A percentile compares a stretch with the other conserved stretches of the same genome.
phyloP scores from a whole-genome alignment of 108 stramenopile species.

The Nitzschia palea region DNA sequence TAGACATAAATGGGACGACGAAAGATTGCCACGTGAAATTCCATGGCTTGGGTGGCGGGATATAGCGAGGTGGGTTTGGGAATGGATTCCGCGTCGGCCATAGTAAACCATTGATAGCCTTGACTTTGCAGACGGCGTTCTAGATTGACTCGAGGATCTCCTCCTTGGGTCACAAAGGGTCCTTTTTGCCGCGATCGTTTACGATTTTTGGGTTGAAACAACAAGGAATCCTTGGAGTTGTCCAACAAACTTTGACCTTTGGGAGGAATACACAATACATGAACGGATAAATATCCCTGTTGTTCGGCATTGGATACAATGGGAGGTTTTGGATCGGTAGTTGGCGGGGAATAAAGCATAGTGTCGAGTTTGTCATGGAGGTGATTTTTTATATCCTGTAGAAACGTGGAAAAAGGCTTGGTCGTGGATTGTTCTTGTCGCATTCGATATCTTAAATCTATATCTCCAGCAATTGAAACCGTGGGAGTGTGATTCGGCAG shows the following conservation, averaged over 20 bases:
- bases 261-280: conserved; percentile 49
- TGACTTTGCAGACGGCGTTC: conserved; percentile 38
- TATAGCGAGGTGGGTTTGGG: no score
- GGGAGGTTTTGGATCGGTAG: background rate
- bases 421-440: background rate
- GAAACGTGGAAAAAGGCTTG: conserved; percentile 17
- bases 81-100: conserved; percentile 13
- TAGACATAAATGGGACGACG: conserved; percentile 63
- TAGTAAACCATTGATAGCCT: conserved; percentile 23
- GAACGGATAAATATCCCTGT: conserved; percentile 59
- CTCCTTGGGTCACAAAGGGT: conserved; percentile 57
- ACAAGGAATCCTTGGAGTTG: background rate
- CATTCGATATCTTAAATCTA: conserved; percentile 25
- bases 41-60: background rate
- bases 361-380: conserved; percentile 15
- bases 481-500: conserved; percentile 14
- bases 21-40: conserved; percentile 55
- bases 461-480: conserved; percentile 39
- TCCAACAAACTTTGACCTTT: background rate
- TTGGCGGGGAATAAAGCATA: background rate
- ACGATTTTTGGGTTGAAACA: conserved; percentile 10
- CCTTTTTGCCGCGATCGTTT: conserved; percentile 38
- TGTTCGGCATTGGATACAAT: conserved; percentile 49
- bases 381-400: conserved; percentile 37
- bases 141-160: conserved; percentile 69